Base-by-base conservation (phyloP, 192 early-diverging fungal genomes). In the Coemansia sp. region DNA sequence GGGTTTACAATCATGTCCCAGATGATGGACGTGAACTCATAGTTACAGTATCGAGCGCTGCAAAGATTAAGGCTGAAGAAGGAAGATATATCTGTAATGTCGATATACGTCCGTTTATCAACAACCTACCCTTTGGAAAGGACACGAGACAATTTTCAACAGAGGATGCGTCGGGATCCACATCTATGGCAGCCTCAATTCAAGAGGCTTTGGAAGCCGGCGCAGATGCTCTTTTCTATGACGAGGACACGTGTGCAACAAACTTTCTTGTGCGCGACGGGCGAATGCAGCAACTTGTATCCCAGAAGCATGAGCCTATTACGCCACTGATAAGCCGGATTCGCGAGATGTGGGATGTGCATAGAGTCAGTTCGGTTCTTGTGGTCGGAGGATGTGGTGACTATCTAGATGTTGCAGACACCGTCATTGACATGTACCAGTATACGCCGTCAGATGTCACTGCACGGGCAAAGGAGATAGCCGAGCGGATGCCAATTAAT, bases 161-260 rank as follows among this genome's bases (percentile, higher is more conserved):
- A 0, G n/a, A 60, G 7, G 77, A 85, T 65, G 87, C 85, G 3
- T 82, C 78, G 5, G 87, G 87, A 9, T 81, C 77, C 6, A 88
- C 87, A 7, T 86, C 85, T 36, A 85, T 87, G 85, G 87, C 87
- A 0, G 87, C 87, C 7, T 78, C 74, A 9, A 85, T 88, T 16
- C 84, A 85, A 65, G 87, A 87, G 49, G 79, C 76, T 8, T 65
- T 85, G 36, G 84, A 87, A 63, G 66, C 74, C 1, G 76, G 75
- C 8, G 71, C 72, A 12, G 64, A 68, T 3, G 72, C 72, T 0
- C 62, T 88, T 9, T 54, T 86, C 22, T 81, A 86, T 57, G 87
- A 88, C 62, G 87, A 88, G 54, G 87, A 88, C 61, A 87, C 85
- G 3, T 87, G 85, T 21, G 87, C 87, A 16, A 88, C 85, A 11